A percentile compares a stretch with the other conserved stretches of the same genome.
phyloP scores from a whole-genome alignment of 2,329 filamentous ascomycete species.

The Sporothrix sp. region DNA sequence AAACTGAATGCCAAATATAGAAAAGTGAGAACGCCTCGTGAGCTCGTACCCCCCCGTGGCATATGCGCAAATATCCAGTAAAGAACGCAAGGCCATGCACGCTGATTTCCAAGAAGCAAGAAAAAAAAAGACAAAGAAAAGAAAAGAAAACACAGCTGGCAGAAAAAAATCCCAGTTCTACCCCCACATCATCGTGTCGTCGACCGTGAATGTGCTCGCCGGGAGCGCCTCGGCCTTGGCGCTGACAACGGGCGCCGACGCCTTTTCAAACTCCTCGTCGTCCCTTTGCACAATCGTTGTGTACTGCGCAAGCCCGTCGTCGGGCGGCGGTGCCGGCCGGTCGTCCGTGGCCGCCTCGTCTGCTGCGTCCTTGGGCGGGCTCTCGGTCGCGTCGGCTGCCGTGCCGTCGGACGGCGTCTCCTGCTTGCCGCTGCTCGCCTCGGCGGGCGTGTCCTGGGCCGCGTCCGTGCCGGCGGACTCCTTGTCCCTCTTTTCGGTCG shows the following conservation, averaged over 20 bases:
- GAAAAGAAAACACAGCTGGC: neutral
- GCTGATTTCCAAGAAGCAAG: neutral
- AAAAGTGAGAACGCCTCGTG: no score
- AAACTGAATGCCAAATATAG: neutral
- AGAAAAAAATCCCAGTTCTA: neutral
- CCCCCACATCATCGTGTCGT: slow-evolving; percentile 11
- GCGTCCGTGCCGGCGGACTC: slow-evolving; percentile 14
- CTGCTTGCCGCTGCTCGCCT: neutral
- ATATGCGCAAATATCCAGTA: no score
- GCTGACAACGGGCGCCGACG: slow-evolving; percentile 16
- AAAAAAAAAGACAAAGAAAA: neutral
- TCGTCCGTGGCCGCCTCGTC: neutral
- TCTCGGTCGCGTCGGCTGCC: no score
- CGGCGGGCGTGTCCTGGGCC: neutral
- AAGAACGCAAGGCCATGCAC: neutral
- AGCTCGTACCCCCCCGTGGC: no score
- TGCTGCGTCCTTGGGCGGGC: no score
- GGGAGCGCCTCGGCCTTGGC: neutral
- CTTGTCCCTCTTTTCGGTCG: slow-evolving; percentile 5
- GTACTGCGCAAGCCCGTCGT: slow-evolving; percentile 18
- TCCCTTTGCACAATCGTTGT: slow-evolving; percentile 22
- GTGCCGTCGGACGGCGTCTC: neutral
- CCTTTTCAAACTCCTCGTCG: slow-evolving; percentile 25
- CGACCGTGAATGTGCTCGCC: neutral
- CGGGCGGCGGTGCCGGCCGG: neutral